A percentile compares a stretch with the other conserved stretches of the same genome.
Conservation (phyloP, 139 green algal genomes). For the Haematococcus lacustris region DNA sequence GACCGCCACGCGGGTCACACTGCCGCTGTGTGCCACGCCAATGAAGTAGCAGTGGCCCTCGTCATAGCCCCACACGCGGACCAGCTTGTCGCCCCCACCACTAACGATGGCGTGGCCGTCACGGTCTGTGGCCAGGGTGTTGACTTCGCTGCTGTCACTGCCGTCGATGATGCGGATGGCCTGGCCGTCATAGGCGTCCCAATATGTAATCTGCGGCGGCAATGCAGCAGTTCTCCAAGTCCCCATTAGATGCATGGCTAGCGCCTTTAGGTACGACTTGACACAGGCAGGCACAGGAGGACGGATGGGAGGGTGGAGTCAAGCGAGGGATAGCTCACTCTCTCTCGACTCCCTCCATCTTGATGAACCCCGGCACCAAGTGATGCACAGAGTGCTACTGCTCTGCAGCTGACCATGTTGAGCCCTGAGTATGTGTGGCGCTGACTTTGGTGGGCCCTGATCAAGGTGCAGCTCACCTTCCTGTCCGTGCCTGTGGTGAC, state of each 20-base stretch:
- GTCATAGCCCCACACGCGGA: constrained; percentile 81
- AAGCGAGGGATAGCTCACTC: too few relatives aligned
- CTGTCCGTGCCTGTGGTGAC: constrained; percentile 69
- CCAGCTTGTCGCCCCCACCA: constrained; percentile 67
- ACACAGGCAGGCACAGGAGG: too few relatives aligned
- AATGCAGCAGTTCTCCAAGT: too few relatives aligned
- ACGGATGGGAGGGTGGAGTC: too few relatives aligned
- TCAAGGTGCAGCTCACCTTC: constrained; percentile 53
- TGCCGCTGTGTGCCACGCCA: constrained; percentile 56
- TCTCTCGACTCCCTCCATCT: too few relatives aligned
- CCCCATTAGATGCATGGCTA: too few relatives aligned
- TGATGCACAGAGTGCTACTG: too few relatives aligned
- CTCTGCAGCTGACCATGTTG: too few relatives aligned
- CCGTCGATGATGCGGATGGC: constrained; percentile 79
- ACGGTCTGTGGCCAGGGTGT: constrained; percentile 52
- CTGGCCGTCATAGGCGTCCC: constrained; percentile 75
- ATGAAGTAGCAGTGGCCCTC: constrained; percentile 70
- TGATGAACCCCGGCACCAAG: too few relatives aligned
- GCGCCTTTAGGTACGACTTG: too few relatives aligned
- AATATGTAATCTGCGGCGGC: constrained; percentile 80
- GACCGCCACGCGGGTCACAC: constrained; percentile 50
- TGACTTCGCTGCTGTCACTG: constrained; percentile 47
- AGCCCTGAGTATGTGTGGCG: too few relatives aligned
- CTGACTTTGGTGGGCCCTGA: too few relatives aligned
- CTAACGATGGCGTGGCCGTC: constrained; percentile 58